phyloP scores from a whole-genome alignment of 345 rosid genomes.

The Pugionium cornutum region DNA sequence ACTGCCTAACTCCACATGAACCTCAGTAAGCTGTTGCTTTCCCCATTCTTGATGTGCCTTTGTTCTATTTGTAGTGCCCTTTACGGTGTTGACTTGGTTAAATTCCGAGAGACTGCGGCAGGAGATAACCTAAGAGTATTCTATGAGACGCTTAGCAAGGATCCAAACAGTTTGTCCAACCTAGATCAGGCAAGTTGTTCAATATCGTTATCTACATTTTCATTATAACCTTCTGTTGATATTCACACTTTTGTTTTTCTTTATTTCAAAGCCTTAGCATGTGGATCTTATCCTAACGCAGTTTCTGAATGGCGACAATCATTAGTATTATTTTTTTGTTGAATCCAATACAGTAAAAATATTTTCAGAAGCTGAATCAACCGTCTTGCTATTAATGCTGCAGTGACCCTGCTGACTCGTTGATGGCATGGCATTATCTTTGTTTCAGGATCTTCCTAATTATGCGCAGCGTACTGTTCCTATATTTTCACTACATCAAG shows the following conservation, averaged over 20 bases:
- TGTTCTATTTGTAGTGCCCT: slow-evolving; percentile 67
- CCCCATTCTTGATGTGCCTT: slow-evolving; percentile 33
- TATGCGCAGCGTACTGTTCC: slow-evolving; percentile 97
- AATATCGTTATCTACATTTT: slow-evolving; percentile 7
- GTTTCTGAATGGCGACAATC: slow-evolving; percentile 1
- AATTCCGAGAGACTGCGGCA: slow-evolving; percentile 93
- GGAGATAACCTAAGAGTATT: slow-evolving; percentile 96
- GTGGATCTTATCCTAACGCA: not conserved
- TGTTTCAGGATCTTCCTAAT: slow-evolving; percentile 93
- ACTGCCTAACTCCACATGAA: slow-evolving; percentile 26
- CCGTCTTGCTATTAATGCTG: not conserved
- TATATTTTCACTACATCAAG: slow-evolving; percentile 88
- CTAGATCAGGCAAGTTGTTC: slow-evolving; percentile 74
- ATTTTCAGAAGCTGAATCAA: slow-evolving; percentile 10
- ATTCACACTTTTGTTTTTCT: slow-evolving; percentile 1
- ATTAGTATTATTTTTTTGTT: not conserved
- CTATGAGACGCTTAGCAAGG: slow-evolving; percentile 98
- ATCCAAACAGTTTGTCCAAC: slow-evolving; percentile 96
- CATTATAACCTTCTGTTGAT: slow-evolving; percentile 3
- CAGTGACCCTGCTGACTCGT: not conserved
- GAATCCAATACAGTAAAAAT: not conserved
- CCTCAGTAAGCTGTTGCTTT: slow-evolving; percentile 3
- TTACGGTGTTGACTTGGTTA: slow-evolving; percentile 90
- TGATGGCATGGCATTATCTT: slow-evolving; percentile 23
- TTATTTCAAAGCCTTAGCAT: slow-evolving; percentile 11